Conservation (phyloP, 2,329 filamentous ascomycete species). For the Coniochaeta sp. region DNA sequence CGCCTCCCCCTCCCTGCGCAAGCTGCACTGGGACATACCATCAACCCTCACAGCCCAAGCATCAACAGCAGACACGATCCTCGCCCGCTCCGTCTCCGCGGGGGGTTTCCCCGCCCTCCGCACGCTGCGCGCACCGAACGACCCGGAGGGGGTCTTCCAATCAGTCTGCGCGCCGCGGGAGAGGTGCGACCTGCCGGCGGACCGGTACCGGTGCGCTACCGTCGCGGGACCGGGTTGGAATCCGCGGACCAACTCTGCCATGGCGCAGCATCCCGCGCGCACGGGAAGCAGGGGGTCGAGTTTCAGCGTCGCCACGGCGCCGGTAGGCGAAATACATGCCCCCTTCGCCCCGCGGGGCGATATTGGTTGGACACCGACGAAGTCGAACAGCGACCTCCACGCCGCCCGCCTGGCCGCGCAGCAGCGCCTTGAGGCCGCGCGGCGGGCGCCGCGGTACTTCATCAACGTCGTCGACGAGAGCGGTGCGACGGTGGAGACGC, state of each 20-base stretch:
- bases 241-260: not conserved
- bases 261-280: not conserved
- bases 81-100: slow-evolving; percentile 56
- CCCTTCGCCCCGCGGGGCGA: slow-evolving; percentile 7
- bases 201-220: slow-evolving; percentile 32
- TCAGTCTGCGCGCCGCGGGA: slow-evolving; percentile 58
- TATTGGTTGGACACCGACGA: too few relatives aligned
- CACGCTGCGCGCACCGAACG: slow-evolving; percentile 56
- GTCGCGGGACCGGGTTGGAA: not conserved
- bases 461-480: slow-evolving; percentile 51
- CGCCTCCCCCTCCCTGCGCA: slow-evolving; percentile 44
- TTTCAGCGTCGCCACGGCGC: not conserved
- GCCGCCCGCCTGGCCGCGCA: slow-evolving; percentile 58
- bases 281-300: not conserved
- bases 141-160: slow-evolving; percentile 64
- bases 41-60: slow-evolving; percentile 35
- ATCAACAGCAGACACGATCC: slow-evolving; percentile 50
- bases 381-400: slow-evolving; percentile 37
- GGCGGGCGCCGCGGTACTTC: slow-evolving; percentile 44
- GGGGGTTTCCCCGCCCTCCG: slow-evolving; percentile 57
- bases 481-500: slow-evolving; percentile 42
- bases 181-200: slow-evolving; percentile 42
- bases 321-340: slow-evolving; percentile 11
- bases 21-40: slow-evolving; percentile 59
- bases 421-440: slow-evolving; percentile 52